Conservation (phyloP, 352 stramenopile species). For the Pythium graminicola region DNA sequence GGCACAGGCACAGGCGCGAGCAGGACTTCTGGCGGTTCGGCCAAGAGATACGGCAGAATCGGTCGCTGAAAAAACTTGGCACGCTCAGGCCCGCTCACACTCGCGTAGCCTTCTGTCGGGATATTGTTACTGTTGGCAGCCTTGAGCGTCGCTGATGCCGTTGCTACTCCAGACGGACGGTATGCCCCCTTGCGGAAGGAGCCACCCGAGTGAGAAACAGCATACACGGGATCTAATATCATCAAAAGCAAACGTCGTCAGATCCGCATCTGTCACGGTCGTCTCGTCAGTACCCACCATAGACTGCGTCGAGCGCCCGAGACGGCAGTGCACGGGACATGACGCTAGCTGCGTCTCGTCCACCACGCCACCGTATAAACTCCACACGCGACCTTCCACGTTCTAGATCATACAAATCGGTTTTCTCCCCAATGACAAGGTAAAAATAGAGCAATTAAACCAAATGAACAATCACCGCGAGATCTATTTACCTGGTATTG, state of each 20-base stretch:
- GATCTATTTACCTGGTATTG: background rate
- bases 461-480: background rate
- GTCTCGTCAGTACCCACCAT: constrained; percentile 34
- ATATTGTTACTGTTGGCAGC: constrained; percentile 24
- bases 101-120: constrained; percentile 27
- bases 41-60: constrained; percentile 83
- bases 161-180: constrained; percentile 9
- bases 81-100: constrained; percentile 66
- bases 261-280: background rate
- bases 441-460: constrained; percentile 7
- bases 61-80: constrained; percentile 88
- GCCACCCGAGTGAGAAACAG: constrained; percentile 57
- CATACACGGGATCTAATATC: constrained; percentile 59
- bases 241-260: background rate
- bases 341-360: background rate
- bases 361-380: no score
- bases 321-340: constrained; percentile 59
- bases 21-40: constrained; percentile 81
- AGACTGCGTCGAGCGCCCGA: constrained; percentile 69
- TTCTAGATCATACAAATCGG: background rate
- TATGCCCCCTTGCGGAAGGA: constrained; percentile 45
- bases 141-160: constrained; percentile 19
- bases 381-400: no score
- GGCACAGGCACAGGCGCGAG: constrained; percentile 52
- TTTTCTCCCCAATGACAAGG: background rate